Base-by-base conservation (phyloP, 768 basidiomycete genomes). In the Leccinum sublutescens region DNA sequence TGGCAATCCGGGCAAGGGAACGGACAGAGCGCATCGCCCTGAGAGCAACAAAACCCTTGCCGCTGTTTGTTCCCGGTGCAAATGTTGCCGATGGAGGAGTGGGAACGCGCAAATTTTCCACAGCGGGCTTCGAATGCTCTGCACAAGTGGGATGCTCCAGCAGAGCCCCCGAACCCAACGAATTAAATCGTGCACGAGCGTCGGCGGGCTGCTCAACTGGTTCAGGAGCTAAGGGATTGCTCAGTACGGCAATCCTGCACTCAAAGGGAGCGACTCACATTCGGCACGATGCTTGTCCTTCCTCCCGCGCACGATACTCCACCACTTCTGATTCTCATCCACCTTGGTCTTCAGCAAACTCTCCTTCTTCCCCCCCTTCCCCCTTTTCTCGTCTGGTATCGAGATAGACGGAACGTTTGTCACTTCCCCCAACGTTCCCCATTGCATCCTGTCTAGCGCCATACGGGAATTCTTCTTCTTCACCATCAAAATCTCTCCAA, bases 11-110 rank as follows among this genome's bases (percentile, higher is more conserved):
- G 4, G 91, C 90, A 45, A 92, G 71, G 2, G 85, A 86, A 27
- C 86, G 79, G 63, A 93, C 85, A 14, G 86, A 87, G 47, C 87
- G 79, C 77, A 93, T 92, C 5, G 91, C 91, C 5, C 91, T 82
- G 29, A 92, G 58, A 0, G 91, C 91, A 47, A 93, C 88, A 0
- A 88, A 90, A 31, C 81, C 83, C 29, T 82, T 80, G 53, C 68
- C 69, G 38, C 52, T 50, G 21, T 72, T 73, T 27, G 52, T 40
- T 49, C 59, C 54, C 5, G 59, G 76, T 2, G 77, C 77, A n/a
- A 73, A 71, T 7, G 78, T 75, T 5, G 52, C 62, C 17, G 69
- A 51, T 25, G 69, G 66, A 25, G 68, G 72, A n/a, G 69, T 68
- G 17, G 68, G 67, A 31, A 64, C 15, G 38, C 62, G 61, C 40